Conservation (phyloP, 75 land plant species). For the Pinus albicaulis region DNA sequence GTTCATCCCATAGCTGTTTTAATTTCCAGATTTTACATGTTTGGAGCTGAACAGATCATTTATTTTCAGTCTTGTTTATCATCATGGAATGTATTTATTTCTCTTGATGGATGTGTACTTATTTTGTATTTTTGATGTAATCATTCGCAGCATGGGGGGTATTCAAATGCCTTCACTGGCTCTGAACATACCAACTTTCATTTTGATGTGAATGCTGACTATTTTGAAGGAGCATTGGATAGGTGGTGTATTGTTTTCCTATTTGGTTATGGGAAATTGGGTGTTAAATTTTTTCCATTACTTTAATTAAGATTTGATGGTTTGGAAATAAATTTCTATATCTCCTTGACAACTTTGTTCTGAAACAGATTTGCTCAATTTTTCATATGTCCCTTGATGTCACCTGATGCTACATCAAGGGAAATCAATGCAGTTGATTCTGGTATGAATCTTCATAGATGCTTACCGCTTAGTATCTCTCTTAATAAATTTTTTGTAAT, state of each 20-base stretch:
- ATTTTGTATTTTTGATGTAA: neutral
- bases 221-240: constrained; percentile 88
- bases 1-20: neutral
- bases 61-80: neutral
- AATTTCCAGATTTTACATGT: neutral
- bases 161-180: constrained; percentile 90
- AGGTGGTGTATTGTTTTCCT: constrained; percentile 38
- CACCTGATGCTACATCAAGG: constrained; percentile 92
- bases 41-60: neutral
- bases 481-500: neutral
- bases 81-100: neutral
- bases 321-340: neutral
- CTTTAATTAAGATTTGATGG: neutral
- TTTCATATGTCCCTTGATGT: constrained; percentile 90
- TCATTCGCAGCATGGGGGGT: constrained; percentile 87
- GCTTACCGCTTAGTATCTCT: neutral
- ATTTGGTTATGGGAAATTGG: neutral
- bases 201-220: constrained; percentile 87
- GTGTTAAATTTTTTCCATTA: constrained; percentile 6
- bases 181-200: constrained; percentile 88
- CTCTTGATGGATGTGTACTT: neutral
- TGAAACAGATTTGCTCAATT: constrained; percentile 90
- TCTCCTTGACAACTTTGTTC: constrained; percentile 2
- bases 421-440: constrained; percentile 99
- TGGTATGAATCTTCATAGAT: constrained; percentile 32